These are phyloP conservation scores for Cryphonectria parasitica DNA, from an alignment of 2,329 filamentous ascomycete genomes.

Conservation along the genomic window DNA sequence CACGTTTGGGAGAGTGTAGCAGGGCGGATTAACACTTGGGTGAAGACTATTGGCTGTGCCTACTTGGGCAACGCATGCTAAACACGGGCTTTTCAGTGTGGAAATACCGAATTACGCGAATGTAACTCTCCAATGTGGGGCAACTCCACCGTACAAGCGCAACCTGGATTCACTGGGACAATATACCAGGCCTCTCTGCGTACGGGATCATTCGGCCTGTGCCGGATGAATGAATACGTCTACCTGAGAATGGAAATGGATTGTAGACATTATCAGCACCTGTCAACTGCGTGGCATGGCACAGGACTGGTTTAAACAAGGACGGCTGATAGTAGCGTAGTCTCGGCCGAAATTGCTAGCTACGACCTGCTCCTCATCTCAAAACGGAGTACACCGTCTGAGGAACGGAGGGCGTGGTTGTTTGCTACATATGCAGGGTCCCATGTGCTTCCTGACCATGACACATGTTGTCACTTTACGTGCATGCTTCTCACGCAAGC, in stretches of 20 bases:
- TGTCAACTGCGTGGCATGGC: neutral
- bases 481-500: neutral
- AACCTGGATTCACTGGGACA: no score
- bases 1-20: neutral
- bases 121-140: neutral
- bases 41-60: neutral
- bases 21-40: neutral
- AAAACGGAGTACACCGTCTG: neutral
- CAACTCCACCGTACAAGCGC: neutral
- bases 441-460: neutral
- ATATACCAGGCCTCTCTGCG: neutral
- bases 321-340: neutral
- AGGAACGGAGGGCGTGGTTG: neutral
- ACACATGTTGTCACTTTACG: neutral
- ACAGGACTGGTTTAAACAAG: neutral
- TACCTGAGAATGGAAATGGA: neutral
- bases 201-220: neutral
- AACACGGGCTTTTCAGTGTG: neutral
- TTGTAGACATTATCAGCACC: neutral
- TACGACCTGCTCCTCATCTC: neutral
- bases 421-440: neutral
- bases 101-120: neutral
- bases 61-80: neutral
- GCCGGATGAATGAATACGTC: neutral
- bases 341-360: neutral